Evolutionary conservation across 805 yeast genomes (phyloP).

Genomic region (Nakazawaea wickerhamii): DNA sequence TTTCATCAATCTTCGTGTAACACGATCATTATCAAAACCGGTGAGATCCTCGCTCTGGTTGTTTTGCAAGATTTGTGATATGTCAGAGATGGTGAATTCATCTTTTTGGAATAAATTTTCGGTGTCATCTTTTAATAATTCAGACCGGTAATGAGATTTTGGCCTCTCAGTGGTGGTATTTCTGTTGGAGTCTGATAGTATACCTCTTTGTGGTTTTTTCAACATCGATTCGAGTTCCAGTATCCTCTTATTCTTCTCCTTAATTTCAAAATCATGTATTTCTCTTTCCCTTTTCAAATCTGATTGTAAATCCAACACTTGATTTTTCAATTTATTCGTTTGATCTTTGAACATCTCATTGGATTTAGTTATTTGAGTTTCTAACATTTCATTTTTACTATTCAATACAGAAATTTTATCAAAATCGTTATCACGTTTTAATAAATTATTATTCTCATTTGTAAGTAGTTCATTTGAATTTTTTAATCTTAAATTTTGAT

Average conservation of each 20-base stretch:
- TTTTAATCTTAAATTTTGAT: slow-evolving; percentile 10
- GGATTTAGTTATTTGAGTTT: slow-evolving; percentile 11
- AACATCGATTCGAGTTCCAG: slow-evolving; percentile 23
- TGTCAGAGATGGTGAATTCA: slow-evolving; percentile 6
- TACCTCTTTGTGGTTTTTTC: too few relatives aligned
- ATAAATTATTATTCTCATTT: not conserved
- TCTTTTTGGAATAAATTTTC: not conserved
- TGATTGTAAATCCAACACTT: slow-evolving; percentile 10
- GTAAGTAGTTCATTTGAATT: slow-evolving; percentile 6
- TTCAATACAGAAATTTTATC: not conserved
- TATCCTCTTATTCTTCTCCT: slow-evolving; percentile 22
- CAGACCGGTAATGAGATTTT: slow-evolving; percentile 4
- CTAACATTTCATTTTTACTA: slow-evolving; percentile 9
- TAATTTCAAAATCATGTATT: slow-evolving; percentile 20
- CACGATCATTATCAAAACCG: slow-evolving; percentile 9
- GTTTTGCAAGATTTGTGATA: slow-evolving; percentile 6
- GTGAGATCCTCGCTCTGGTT: slow-evolving; percentile 9
- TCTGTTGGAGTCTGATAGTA: too few relatives aligned
- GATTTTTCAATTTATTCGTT: slow-evolving; percentile 11
- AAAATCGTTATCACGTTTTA: not conserved
- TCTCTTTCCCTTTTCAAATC: slow-evolving; percentile 25
- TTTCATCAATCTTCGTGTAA: slow-evolving; percentile 3
- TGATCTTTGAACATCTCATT: slow-evolving; percentile 11
- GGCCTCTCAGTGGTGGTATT: too few relatives aligned
- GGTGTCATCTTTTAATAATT: slow-evolving; percentile 1